Evolutionary conservation across 225 moss, liverwort and hornwort genomes (phyloP), one percentile per base, ranked within the genome.

Genomic region (Ulota crispa): DNA sequence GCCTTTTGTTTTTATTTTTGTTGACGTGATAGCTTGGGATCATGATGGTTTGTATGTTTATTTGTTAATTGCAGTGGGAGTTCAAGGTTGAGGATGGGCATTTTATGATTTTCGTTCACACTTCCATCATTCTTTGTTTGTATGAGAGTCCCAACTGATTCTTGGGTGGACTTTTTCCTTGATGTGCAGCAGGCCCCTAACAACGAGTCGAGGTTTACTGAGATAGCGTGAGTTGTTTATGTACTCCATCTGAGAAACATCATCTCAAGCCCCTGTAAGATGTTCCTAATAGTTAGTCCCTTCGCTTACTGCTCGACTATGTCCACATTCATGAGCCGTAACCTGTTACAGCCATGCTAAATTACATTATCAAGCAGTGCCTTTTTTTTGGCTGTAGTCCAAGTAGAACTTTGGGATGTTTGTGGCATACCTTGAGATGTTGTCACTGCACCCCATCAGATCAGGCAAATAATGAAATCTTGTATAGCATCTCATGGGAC

Each of bases 161-260:
- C 36, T 66, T 56, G 80, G 53, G 21, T 50, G n/a, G 55, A 41
- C 2, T 16, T 68, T 75, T 62, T 52, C 26, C 55, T 75, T 77
- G 59, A 34, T 86, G 86, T 86, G 85, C 42, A 77, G 83, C 83
- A 89, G 87, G 78, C 70, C 64, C 78, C 81, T 34, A 85, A 62
- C 59, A 82, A 41, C 68, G 85, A 87, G 76, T 78, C 87, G 50
- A 85, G 89, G 72, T 87, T 89, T 32, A 71, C 85, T 32, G 85
- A 89, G 81, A 87, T 87, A 81, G 42, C 75, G 47, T 89, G 75
- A 89, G 61, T 47, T 78, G 41, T 50, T 75, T 69, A 53, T n/a
- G n/a, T 11, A 34, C 65, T 78, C 55, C 36, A 45, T 53, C 21
- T 30, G 66, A 83, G 62, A 36, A 59, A 72, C 19, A 32, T 78